Base-by-base conservation (phyloP, 2,329 filamentous ascomycete species). In the Penicillium psychrosexuale region DNA sequence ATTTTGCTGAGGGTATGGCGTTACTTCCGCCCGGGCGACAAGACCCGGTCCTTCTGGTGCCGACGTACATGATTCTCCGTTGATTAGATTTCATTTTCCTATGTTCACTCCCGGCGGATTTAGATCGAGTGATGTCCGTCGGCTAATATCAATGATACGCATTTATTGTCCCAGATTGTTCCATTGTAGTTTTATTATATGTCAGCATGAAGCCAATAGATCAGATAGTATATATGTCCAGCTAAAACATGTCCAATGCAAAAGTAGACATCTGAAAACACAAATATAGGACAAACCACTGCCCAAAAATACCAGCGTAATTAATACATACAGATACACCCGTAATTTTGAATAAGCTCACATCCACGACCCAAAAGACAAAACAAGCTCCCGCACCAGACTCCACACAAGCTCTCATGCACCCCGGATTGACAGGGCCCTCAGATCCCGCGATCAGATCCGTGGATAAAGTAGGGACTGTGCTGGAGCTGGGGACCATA, bases 1-100 rank as follows among this genome's bases (percentile, higher is more conserved):
- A 60, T 62, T 65, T 62, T 60, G 56, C 63, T 67, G 63, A 67
- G 60, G 66, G 64, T 68, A 66, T 62, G 63, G 63, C 63, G 63
- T 65, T 65, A 63, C 55, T 59, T 64, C 57, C 58, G 49, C 61
- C 62, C 60, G 60, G 63, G 56, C 55, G 54, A 61, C 63, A 64
- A 61, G 61, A 62, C 56, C 61, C 59, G 59, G 58, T 64, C 51
- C 61, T 61, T 59, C 38, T 55, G 61, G 60, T 61, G 62, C 58
- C 60, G 62, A 64, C 63, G 63, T 65, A 61, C 56, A 65, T 64
- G 62, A 64, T 53, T 55, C 47, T 55, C 52, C 52, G 52, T 55
- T 54, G 50, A 53, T 64, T 65, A 65, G 63, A 65, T 65, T 64
- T 63, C 59, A 59, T 64, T 65, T 65, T 39, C 47, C 33, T 64